phyloP scores from a whole-genome alignment of 306 rosid genomes.

The Malus sieversii region DNA sequence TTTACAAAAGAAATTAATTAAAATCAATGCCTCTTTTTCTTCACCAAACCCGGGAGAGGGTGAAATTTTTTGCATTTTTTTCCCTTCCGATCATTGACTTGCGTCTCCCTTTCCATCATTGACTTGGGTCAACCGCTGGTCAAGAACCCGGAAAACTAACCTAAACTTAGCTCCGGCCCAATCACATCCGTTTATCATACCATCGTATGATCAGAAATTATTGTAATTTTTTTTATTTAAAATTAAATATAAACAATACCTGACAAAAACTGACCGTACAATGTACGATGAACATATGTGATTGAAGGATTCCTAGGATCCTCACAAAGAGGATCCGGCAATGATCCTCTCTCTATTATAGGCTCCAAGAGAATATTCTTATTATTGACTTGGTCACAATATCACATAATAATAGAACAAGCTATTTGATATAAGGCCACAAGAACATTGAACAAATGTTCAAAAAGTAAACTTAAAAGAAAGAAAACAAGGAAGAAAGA shows the following conservation, averaged over 20 bases:
- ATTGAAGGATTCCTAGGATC: too few relatives aligned
- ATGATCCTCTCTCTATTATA: too few relatives aligned
- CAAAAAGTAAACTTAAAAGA: neutral
- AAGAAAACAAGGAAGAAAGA: neutral
- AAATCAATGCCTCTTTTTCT: too few relatives aligned
- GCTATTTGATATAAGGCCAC: neutral
- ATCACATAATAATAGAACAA: slow-evolving; percentile 4
- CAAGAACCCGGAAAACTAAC: neutral
- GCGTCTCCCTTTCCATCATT: neutral
- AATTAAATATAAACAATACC: too few relatives aligned
- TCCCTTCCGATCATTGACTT: neutral
- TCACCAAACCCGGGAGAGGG: neutral
- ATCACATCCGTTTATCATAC: too few relatives aligned
- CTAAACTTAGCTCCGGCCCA: neutral
- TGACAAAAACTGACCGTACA: too few relatives aligned
- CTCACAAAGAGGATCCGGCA: too few relatives aligned
- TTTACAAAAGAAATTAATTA: too few relatives aligned
- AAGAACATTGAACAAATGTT: slow-evolving; percentile 17
- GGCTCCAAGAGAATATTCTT: neutral
- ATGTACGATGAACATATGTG: too few relatives aligned
- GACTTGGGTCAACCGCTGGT: neutral
- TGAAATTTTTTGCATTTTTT: neutral
- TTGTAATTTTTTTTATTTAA: too few relatives aligned
- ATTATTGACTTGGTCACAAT: slow-evolving; percentile 4
- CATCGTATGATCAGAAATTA: too few relatives aligned